phyloP scores from a whole-genome alignment of 257 asterid species.

The Sherardia arvensis region DNA sequence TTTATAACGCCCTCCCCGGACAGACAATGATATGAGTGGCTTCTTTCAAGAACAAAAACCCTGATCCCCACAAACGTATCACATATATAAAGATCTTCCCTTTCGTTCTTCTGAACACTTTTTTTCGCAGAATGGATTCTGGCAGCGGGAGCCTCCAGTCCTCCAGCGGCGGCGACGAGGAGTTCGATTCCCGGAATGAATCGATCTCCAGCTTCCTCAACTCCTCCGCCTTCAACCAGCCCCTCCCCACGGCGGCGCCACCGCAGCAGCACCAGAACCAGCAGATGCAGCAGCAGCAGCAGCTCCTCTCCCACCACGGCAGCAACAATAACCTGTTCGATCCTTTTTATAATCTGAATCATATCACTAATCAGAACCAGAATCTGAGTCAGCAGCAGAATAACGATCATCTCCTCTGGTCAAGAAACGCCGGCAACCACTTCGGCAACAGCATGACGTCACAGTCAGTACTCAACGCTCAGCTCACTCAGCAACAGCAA shows the following conservation, averaged over 20 bases:
- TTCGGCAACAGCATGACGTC: slow-evolving; percentile 21
- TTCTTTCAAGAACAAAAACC: slow-evolving; percentile 1
- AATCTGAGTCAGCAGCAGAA: background rate
- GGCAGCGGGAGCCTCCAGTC: slow-evolving; percentile 84
- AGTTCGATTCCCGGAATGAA: slow-evolving; percentile 50
- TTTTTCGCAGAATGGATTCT: slow-evolving; percentile 44
- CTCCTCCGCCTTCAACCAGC: slow-evolving; percentile 20
- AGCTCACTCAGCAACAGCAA: slow-evolving; percentile 5
- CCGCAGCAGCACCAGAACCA: slow-evolving; percentile 5
- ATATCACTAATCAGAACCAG: slow-evolving; percentile 4
- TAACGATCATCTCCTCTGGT: slow-evolving; percentile 43
- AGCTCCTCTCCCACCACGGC: slow-evolving; percentile 13
- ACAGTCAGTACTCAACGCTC: slow-evolving; percentile 17
- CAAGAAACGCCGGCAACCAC: slow-evolving; percentile 22
- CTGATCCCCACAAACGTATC: background rate
- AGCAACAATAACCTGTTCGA: slow-evolving; percentile 30
- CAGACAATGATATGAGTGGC: slow-evolving; percentile 14
- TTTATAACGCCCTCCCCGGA: background rate
- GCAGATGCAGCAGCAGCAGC: background rate
- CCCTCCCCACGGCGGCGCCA: background rate
- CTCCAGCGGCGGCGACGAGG: slow-evolving; percentile 60
- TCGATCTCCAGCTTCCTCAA: slow-evolving; percentile 47
- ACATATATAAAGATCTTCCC: too few species aligned
- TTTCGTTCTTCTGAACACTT: background rate
- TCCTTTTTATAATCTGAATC: slow-evolving; percentile 12